Evolutionary conservation across 2,329 filamentous ascomycete species (phyloP), one percentile per base, ranked within the genome.

Genomic region (Pseudogymnoascus sp.): DNA sequence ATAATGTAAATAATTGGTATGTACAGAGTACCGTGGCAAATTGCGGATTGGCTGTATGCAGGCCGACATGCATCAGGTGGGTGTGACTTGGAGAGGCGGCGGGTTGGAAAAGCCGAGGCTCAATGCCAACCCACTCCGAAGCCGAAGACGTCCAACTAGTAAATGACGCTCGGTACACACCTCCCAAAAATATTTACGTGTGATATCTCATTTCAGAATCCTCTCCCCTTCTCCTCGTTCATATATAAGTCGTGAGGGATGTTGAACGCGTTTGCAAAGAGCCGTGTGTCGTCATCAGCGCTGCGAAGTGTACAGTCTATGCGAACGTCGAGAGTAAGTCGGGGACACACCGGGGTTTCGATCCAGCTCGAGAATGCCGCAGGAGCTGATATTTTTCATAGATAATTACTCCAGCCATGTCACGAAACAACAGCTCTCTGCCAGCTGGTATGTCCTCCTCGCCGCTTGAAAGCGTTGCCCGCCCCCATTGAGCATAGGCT

Each of bases 341-440:
- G 16, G 12, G 22, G 12, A 14, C 16, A 18, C 28, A 25, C 22
- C 22, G 2, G 28, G 33, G 47, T 25, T 54, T 18, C 11, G n/a
- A 33, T 12, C 47, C 8, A 33, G 47, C 28, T 33, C n/a, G 28
- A 54, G 47, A 20, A n/a, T 33, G n/a, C 16, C 14, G 50, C 50
- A 35, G 18, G 12, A 25, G 57, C 57, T 58, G 57, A 58, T 18
- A 18, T 16, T 38, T 58, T 39, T 39, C 14, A 37, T 33, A 58
- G 57, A 58, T 38, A 71, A 85, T 86, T 82, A 79, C 82, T 50
- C 76, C 79, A 59, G 74, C 78, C 65, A 73, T 76, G 67, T 78
- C 74, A 72, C 75, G 83, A 72, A 81, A 77, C 73, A 85, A 77
- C 70, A 86, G 82, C 77, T 83, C 83, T 64, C 74, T 84, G 60